A percentile compares a stretch with the other conserved stretches of the same genome.
phyloP scores from a whole-genome alignment of 306 rosid genomes.

The Vigna trinervia region DNA sequence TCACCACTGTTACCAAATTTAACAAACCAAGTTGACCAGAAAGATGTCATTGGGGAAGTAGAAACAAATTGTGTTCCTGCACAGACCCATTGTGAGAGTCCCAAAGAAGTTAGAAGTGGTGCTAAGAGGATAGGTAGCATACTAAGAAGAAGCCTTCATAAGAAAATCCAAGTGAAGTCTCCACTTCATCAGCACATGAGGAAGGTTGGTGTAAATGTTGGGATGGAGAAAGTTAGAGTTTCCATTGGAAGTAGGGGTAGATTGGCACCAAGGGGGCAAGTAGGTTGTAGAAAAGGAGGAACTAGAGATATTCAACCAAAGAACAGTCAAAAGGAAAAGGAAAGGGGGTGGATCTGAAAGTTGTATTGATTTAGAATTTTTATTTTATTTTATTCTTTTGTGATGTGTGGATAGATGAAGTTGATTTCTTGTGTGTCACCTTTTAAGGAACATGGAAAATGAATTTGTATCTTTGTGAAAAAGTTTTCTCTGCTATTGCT shows the following conservation, averaged over 20 bases:
- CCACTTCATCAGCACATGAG: slow-evolving; percentile 77
- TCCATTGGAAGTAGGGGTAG: slow-evolving; percentile 88
- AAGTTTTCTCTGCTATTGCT: neutral
- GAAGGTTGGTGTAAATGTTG: slow-evolving; percentile 80
- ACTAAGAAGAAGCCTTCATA: slow-evolving; percentile 78
- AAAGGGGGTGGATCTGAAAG: slow-evolving; percentile 79
- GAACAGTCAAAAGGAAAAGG: slow-evolving; percentile 80
- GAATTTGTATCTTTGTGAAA: neutral
- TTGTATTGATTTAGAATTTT: slow-evolving; percentile 20
- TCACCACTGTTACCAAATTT: slow-evolving; percentile 56
- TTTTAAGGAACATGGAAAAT: slow-evolving; percentile 42
- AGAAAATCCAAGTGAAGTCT: slow-evolving; percentile 67
- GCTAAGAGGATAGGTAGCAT: slow-evolving; percentile 71
- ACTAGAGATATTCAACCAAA: slow-evolving; percentile 68
- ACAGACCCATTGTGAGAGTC: slow-evolving; percentile 71
- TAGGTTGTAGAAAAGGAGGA: slow-evolving; percentile 61
- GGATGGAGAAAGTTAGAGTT: slow-evolving; percentile 85
- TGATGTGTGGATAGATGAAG: slow-evolving; percentile 50
- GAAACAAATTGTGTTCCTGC: slow-evolving; percentile 55
- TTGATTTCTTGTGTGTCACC: slow-evolving; percentile 48
- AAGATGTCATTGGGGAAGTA: slow-evolving; percentile 57
- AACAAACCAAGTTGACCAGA: slow-evolving; percentile 53
- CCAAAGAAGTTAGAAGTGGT: slow-evolving; percentile 65
- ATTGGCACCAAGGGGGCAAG: slow-evolving; percentile 65
- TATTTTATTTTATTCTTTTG: slow-evolving; percentile 13